These are phyloP conservation scores for Leccinum rimulosum DNA, from an alignment of 768 basidiomycete species.

Conservation along the genomic window DNA sequence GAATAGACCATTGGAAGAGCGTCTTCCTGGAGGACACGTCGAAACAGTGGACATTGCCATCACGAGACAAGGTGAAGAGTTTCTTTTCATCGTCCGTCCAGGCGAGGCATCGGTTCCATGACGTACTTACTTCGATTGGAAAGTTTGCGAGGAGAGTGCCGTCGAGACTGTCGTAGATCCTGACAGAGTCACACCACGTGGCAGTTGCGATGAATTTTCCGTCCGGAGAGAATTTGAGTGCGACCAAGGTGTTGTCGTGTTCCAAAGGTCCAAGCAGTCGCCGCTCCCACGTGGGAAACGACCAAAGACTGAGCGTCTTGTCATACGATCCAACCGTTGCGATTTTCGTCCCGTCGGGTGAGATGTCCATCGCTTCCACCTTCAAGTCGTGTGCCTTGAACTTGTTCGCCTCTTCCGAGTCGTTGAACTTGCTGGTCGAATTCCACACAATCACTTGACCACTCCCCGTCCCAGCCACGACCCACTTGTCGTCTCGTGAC, in stretches of 20 bases:
- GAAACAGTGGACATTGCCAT: background rate
- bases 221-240: background rate
- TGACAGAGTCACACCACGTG: background rate
- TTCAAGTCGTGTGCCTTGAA: too few relatives aligned
- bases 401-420: background rate
- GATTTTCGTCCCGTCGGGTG: background rate
- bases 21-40: background rate
- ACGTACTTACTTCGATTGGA: background rate
- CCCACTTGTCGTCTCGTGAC: too few relatives aligned
- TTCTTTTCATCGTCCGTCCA: background rate
- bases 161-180: background rate
- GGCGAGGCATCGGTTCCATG: background rate
- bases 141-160: background rate
- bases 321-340: background rate
- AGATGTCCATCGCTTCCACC: too few relatives aligned
- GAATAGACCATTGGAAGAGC: background rate
- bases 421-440: background rate
- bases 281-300: background rate
- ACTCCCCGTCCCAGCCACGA: too few relatives aligned
- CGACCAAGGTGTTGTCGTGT: background rate
- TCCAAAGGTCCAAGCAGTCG: background rate
- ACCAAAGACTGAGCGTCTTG: background rate
- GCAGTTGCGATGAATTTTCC: background rate
- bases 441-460: background rate
- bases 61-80: background rate